Evolutionary conservation across 257 asterid species (phyloP), one percentile per base, ranked within the genome.

Genomic region (Capsicum chinense): DNA sequence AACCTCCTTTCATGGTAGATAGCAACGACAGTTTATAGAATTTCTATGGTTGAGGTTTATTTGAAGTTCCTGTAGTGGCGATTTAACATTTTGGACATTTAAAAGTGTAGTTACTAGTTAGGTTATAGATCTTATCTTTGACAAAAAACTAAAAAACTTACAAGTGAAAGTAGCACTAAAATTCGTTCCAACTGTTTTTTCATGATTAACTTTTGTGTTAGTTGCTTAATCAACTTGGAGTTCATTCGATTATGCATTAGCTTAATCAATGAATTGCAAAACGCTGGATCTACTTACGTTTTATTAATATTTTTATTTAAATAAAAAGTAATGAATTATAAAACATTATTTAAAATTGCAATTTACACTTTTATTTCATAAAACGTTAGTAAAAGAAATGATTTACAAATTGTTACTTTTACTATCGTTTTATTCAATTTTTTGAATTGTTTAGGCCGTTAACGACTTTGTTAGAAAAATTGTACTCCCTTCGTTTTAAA

Each of bases 141-240:
- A 64, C 44, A 21, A 4, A 10, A 26, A 26, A 26, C 11, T 11
- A 64, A 7, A 33, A 6, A 63, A 64, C 17, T 64, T 64, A 64
- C 44, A 10, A 44, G 71, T 64, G 44, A 17, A 62, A 64, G 71
- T 64, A 44, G 47, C 47, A 64, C 17, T 64, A 9, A 64, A 17
- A 33, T 9, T 64, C 9, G 12, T 44, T 64, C 14, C 1, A 64
- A 63, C 16, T 63, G 42, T 64, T 64, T 26, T 26, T 33, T 64
- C 44, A 11, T 64, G 71, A 64, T 64, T 64, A 26, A 26, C 17
- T 64, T 64, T 64, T 11, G 71, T 26, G 17, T 26, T 10, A 64
- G 71, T 44, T 26, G 71, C 71, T 64, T 64, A 64, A 64, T 64
- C 71, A 26, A 64, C 71, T 26, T 64, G 47, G 71, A 33, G 71